Conservation (phyloP, 2,329 filamentous ascomycete species). For the Penicillium nordicum region DNA sequence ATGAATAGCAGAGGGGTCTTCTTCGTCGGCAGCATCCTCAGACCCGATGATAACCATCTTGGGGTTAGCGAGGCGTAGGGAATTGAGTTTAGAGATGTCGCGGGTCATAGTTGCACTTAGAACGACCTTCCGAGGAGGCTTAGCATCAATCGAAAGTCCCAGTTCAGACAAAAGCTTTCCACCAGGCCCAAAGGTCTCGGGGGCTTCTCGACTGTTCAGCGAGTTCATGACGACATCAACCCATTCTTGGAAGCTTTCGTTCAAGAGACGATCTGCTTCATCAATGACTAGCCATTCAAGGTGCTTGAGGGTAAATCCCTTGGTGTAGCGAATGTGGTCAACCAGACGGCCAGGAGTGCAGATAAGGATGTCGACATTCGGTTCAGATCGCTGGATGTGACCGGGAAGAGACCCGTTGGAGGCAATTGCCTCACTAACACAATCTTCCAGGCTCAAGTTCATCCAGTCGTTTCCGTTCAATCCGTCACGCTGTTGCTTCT, state of each 20-base stretch:
- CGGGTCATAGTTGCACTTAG: slow-evolving; percentile 90
- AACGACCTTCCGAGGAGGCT: slow-evolving; percentile 70
- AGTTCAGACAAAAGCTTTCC: slow-evolving; percentile 33
- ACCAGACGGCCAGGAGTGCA: slow-evolving; percentile 90
- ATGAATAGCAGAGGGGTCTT: slow-evolving; percentile 19
- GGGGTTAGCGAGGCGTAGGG: slow-evolving; percentile 68
- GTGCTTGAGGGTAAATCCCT: slow-evolving; percentile 73
- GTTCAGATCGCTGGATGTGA: slow-evolving; percentile 63
- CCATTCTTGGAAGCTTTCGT: slow-evolving; percentile 93
- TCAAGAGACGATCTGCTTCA: slow-evolving; percentile 86
- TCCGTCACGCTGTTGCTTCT: slow-evolving; percentile 43
- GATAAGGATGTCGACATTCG: slow-evolving; percentile 81
- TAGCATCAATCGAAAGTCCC: slow-evolving; percentile 40
- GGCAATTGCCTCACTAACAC: slow-evolving; percentile 43
- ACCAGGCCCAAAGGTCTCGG: slow-evolving; percentile 46
- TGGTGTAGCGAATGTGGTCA: slow-evolving; percentile 81
- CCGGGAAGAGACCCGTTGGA: slow-evolving; percentile 49
- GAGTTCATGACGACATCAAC: slow-evolving; percentile 64
- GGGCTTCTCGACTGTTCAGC: slow-evolving; percentile 53
- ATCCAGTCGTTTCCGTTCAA: slow-evolving; percentile 47
- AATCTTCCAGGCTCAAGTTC: slow-evolving; percentile 46
- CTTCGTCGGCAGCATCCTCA: slow-evolving; percentile 24
- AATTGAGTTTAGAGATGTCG: slow-evolving; percentile 75
- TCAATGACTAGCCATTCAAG: slow-evolving; percentile 89
- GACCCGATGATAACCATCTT: slow-evolving; percentile 72